phyloP scores from a whole-genome alignment of 2,329 filamentous ascomycete genomes.

The Cladosporium colombiae region DNA sequence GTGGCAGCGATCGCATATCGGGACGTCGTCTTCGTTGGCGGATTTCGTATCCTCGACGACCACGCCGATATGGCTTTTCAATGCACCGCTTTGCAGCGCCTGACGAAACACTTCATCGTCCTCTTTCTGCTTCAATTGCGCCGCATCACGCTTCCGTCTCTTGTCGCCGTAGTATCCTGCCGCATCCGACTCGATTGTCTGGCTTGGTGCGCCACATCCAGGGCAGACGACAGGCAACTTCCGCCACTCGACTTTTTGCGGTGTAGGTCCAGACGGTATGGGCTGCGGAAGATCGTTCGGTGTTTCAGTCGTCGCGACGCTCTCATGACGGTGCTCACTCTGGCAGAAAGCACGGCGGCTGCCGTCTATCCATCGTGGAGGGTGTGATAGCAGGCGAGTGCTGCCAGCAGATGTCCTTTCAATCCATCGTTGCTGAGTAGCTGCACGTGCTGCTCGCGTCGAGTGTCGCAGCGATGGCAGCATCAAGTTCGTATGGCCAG shows the following conservation, averaged over 20 bases:
- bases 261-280: neutral
- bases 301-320: neutral
- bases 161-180: slow-evolving; percentile 58
- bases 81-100: slow-evolving; percentile 36
- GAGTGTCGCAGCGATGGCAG: slow-evolving; percentile 18
- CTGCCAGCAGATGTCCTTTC: slow-evolving; percentile 18
- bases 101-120: slow-evolving; percentile 42
- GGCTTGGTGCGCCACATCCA: slow-evolving; percentile 63
- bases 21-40: slow-evolving; percentile 35
- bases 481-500: slow-evolving; percentile 10
- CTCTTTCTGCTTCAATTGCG: slow-evolving; percentile 31
- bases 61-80: slow-evolving; percentile 31
- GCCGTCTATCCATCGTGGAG: slow-evolving; percentile 7
- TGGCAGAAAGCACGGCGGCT: slow-evolving; percentile 12
- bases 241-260: slow-evolving; percentile 1
- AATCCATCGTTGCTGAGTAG: slow-evolving; percentile 17
- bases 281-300: neutral
- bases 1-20: slow-evolving; percentile 87
- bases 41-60: neutral
- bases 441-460: slow-evolving; percentile 18
- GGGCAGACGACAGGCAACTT: slow-evolving; percentile 50
- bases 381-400: slow-evolving; percentile 3
- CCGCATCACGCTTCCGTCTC: slow-evolving; percentile 43
- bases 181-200: slow-evolving; percentile 55
- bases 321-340: neutral